These are phyloP conservation scores for Solanum okadae DNA, from an alignment of 257 asterid genomes.

Conservation along the genomic window DNA sequence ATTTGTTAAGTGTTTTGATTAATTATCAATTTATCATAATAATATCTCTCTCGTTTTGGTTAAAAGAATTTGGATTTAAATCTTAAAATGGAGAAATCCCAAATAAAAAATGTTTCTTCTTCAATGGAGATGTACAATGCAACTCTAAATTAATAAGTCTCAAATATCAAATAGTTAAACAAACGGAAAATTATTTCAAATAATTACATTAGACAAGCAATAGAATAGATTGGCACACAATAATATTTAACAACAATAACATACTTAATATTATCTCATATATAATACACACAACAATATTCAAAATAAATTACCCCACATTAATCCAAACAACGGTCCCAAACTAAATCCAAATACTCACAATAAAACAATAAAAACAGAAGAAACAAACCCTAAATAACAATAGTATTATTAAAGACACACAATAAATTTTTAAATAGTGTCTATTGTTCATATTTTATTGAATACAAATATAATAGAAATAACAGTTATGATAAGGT, in stretches of 20 bases:
- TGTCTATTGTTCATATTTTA: too few species aligned
- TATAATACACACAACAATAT: neutral
- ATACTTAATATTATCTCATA: neutral
- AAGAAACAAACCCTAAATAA: neutral
- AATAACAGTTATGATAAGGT: too few species aligned
- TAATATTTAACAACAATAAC: neutral
- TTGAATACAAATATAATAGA: neutral
- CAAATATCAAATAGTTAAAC: neutral
- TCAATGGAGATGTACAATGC: neutral
- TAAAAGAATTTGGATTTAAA: rapidly evolving
- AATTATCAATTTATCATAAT: neutral
- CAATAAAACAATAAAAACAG: neutral
- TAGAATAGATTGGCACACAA: neutral
- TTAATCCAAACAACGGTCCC: neutral
- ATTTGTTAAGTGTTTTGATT: neutral
- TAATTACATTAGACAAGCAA: neutral
- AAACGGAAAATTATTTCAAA: neutral
- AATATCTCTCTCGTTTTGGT: neutral
- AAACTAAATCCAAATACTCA: neutral
- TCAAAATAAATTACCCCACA: neutral
- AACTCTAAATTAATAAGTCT: neutral
- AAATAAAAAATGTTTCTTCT: neutral
- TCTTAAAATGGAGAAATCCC: neutral
- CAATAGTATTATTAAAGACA: too few species aligned
- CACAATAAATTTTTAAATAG: too few species aligned